Conservation (phyloP, 305 asterid genomes). For the Lippia alba region DNA sequence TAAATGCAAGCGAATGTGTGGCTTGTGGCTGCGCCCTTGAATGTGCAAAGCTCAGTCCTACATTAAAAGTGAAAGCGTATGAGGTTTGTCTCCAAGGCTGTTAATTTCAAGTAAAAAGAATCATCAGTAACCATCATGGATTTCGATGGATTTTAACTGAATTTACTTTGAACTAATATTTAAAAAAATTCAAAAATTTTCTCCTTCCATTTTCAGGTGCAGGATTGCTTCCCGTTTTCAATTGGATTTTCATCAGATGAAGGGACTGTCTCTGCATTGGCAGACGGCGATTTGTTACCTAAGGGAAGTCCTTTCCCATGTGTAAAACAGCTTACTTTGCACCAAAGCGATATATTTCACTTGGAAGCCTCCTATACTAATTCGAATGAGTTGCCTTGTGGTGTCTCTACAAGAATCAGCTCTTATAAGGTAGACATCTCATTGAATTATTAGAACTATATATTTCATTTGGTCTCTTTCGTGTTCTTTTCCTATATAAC, state of each 20-base stretch:
- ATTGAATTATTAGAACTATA: slow-evolving; percentile 3
- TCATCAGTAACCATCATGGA: slow-evolving; percentile 2
- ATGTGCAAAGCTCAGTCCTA: slow-evolving; percentile 96
- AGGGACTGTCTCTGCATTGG: slow-evolving; percentile 41
- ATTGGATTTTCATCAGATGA: slow-evolving; percentile 57
- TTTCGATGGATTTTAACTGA: not conserved
- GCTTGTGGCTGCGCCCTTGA: slow-evolving; percentile 96
- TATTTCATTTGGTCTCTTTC: not conserved
- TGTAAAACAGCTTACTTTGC: slow-evolving; percentile 54
- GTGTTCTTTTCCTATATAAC: not conserved
- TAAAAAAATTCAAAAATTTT: not conserved
- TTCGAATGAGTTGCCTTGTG: slow-evolving; percentile 57
- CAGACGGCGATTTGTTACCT: slow-evolving; percentile 51
- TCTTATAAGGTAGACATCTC: slow-evolving; percentile 44
- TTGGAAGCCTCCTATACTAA: slow-evolving; percentile 55
- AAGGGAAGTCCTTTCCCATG: slow-evolving; percentile 68
- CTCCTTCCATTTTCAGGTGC: slow-evolving; percentile 63
- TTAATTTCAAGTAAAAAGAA: slow-evolving; percentile 4
- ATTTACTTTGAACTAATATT: not conserved
- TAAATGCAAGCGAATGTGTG: slow-evolving; percentile 97
- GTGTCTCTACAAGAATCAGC: slow-evolving; percentile 49
- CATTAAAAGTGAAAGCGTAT: slow-evolving; percentile 75
- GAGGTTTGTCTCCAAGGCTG: slow-evolving; percentile 65
- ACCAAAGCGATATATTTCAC: slow-evolving; percentile 45
- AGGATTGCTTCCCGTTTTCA: slow-evolving; percentile 72